Evolutionary conservation across 2,329 filamentous ascomycete genomes (phyloP).

Genomic region (Aspergillus udagawae): DNA sequence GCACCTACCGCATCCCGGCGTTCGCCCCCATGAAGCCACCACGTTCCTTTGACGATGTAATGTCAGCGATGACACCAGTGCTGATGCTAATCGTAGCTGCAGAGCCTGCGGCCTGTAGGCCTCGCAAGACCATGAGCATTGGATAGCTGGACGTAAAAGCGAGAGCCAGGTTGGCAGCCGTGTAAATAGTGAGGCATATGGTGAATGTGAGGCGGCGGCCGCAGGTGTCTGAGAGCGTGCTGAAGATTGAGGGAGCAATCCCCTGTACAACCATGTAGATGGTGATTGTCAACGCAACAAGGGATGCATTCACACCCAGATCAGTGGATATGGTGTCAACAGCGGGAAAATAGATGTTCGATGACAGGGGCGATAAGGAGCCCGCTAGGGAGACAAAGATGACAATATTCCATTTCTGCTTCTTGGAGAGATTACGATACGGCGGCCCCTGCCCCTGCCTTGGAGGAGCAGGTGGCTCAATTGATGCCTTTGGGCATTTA

Average conservation of each 20-base stretch:
- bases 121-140: constrained; percentile 8
- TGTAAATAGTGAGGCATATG: constrained; percentile 46
- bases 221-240: constrained; percentile 45
- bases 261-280: constrained; percentile 51
- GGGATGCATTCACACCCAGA: constrained; percentile 23
- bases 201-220: constrained; percentile 47
- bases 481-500: too few relatives aligned
- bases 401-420: constrained; percentile 36
- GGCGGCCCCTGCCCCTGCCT: too few relatives aligned
- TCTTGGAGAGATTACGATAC: constrained; percentile 33
- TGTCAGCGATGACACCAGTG: constrained; percentile 42
- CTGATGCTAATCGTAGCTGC: constrained; percentile 16
- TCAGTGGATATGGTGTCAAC: constrained; percentile 26
- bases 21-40: constrained; percentile 39
- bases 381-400: constrained; percentile 38
- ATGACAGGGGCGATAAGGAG: constrained; percentile 43
- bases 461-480: too few relatives aligned
- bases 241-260: constrained; percentile 48
- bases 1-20: too few relatives aligned
- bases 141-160: constrained; percentile 19
- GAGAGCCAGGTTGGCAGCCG: constrained; percentile 45
- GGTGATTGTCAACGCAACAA: constrained; percentile 35
- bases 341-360: constrained; percentile 47
- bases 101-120: constrained; percentile 5
- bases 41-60: constrained; percentile 34